Conservation (phyloP, 1,284 basidiomycete genomes). For the Moesziomyces sp. region DNA sequence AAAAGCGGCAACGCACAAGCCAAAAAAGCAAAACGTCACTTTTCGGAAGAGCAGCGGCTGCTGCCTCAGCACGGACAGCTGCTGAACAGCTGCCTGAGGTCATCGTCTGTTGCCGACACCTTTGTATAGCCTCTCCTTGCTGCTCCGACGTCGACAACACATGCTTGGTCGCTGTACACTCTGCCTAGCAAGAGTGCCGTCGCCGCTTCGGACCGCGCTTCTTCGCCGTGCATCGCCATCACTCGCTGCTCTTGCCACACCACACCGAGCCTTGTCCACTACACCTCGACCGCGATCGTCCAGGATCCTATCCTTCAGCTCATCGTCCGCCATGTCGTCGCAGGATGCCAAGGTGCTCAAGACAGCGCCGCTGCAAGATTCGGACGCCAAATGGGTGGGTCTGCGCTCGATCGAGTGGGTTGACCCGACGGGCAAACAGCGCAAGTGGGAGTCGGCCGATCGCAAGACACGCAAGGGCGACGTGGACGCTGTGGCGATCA, state of each 20-base stretch:
- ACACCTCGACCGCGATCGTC: background rate
- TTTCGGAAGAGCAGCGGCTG: too few species aligned
- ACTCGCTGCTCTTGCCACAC: background rate
- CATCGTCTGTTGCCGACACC: constrained; percentile 5
- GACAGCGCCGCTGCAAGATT: constrained; percentile 42
- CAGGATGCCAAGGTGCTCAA: constrained; percentile 45
- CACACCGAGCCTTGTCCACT: constrained; percentile 2
- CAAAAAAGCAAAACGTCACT: constrained; percentile 10
- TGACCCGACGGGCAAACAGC: constrained; percentile 60
- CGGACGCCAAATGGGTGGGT: constrained; percentile 64
- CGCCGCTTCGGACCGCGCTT: constrained; percentile 5
- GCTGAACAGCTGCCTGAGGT: constrained; percentile 7
- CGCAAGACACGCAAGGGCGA: constrained; percentile 64
- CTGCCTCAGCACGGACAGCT: background rate
- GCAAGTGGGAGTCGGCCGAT: constrained; percentile 65
- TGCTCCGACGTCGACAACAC: background rate
- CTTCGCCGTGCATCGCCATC: background rate
- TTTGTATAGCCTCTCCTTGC: background rate
- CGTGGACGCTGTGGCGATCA: constrained; percentile 65
- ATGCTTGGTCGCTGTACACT: constrained; percentile 19
- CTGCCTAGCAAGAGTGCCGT: constrained; percentile 11
- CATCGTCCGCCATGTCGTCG: constrained; percentile 38
- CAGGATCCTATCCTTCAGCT: constrained; percentile 10
- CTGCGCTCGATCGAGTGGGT: constrained; percentile 63
- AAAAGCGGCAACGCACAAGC: constrained; percentile 9